phyloP scores from a whole-genome alignment of 345 rosid genomes.

The Theobroma cacao region DNA sequence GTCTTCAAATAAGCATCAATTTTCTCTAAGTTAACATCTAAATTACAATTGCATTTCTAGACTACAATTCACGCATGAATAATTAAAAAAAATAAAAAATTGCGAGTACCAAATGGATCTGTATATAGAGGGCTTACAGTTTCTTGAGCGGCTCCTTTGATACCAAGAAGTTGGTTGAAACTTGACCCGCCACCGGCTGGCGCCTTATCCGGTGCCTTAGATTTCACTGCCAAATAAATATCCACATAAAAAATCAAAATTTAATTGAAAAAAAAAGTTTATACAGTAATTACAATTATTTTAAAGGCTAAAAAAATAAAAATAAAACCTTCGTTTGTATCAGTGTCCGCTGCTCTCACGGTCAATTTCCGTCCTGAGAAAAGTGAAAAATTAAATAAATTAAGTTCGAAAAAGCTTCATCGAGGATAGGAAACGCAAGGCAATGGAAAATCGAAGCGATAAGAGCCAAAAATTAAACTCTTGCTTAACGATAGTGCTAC shows the following conservation, averaged over 20 bases:
- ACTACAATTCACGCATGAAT: background rate
- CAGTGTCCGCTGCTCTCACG: slow-evolving; percentile 80
- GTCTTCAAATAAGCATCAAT: no score
- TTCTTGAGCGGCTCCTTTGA: slow-evolving; percentile 93
- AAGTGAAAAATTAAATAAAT: background rate
- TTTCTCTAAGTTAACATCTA: no score
- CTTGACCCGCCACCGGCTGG: slow-evolving; percentile 70
- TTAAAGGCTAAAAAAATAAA: background rate
- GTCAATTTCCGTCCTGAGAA: slow-evolving; percentile 60
- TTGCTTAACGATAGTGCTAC: background rate
- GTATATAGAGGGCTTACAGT: slow-evolving; percentile 42
- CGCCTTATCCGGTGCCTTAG: slow-evolving; percentile 70
- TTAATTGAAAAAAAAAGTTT: background rate
- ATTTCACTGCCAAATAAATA: slow-evolving; percentile 41
- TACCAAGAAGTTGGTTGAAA: slow-evolving; percentile 94
- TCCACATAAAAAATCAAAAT: background rate
- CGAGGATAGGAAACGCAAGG: background rate
- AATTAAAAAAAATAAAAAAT: background rate
- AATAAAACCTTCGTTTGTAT: slow-evolving; percentile 66
- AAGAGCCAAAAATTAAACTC: background rate
- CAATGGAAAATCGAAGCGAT: background rate
- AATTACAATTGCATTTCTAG: background rate
- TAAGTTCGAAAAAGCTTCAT: background rate
- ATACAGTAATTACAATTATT: background rate
- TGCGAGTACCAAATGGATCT: background rate